A percentile compares a stretch with the other conserved stretches of the same genome.
These are phyloP conservation scores for Phytophthora brassicae DNA, from an alignment of 352 stramenopile genomes.

Conservation along the genomic window DNA sequence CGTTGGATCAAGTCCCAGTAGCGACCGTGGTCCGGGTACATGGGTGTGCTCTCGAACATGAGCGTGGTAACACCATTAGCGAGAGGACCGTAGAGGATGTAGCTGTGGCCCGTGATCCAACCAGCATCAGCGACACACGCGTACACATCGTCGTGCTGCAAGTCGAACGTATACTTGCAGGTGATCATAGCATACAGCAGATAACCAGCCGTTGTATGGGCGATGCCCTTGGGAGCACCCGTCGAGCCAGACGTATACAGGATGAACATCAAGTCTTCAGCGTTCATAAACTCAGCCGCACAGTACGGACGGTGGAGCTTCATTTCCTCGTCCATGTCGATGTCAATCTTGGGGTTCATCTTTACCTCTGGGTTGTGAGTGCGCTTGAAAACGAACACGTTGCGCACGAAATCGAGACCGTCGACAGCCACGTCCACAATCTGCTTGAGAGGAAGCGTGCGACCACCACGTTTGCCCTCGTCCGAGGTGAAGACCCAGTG, in stretches of 20 bases:
- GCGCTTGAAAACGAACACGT: slow-evolving; percentile 96
- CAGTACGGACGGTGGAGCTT: slow-evolving; percentile 92
- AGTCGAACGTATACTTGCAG: slow-evolving; percentile 93
- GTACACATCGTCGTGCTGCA: slow-evolving; percentile 93
- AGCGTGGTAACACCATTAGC: slow-evolving; percentile 97
- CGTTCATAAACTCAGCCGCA: slow-evolving; percentile 94
- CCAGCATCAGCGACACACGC: slow-evolving; percentile 95
- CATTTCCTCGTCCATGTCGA: slow-evolving; percentile 93
- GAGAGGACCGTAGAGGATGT: slow-evolving; percentile 97
- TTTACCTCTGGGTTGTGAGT: slow-evolving; percentile 71
- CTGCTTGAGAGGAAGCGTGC: slow-evolving; percentile 93
- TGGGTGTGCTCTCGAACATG: slow-evolving; percentile 98
- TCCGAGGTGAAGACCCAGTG: slow-evolving; percentile 95
- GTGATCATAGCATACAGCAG: slow-evolving; percentile 94
- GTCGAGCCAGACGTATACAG: slow-evolving; percentile 98
- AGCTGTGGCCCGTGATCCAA: slow-evolving; percentile 97
- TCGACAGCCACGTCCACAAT: slow-evolving; percentile 94
- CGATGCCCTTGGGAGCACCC: slow-evolving; percentile 94
- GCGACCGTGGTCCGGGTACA: slow-evolving; percentile 94
- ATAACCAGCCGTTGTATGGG: slow-evolving; percentile 96
- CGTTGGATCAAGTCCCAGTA: slow-evolving; percentile 98
- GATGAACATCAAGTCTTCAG: slow-evolving; percentile 96
- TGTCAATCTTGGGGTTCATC: slow-evolving; percentile 85
- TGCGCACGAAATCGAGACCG: slow-evolving; percentile 88
- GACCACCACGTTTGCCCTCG: slow-evolving; percentile 91